A percentile compares a stretch with the other conserved stretches of the same genome.
phyloP scores from a whole-genome alignment of 305 asterid genomes.

The Ruellia speciosa region DNA sequence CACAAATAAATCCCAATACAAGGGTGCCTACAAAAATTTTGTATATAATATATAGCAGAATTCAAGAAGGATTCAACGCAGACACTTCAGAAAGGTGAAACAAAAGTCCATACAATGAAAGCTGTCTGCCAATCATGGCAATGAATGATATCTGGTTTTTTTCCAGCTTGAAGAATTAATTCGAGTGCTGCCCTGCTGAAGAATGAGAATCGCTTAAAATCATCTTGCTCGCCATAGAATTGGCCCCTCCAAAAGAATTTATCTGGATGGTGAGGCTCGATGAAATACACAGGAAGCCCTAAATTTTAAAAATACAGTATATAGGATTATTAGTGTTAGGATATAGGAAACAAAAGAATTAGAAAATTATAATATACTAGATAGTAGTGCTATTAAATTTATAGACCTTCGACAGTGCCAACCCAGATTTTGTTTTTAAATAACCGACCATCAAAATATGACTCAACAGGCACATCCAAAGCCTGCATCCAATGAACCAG shows the following conservation, averaged over 20 bases:
- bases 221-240: constrained; percentile 81
- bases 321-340: constrained; percentile 17
- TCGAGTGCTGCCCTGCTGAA: constrained; percentile 99
- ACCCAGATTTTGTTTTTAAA: constrained; percentile 85
- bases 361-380: neutral
- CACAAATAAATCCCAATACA: constrained; percentile 88
- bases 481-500: constrained; percentile 44
- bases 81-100: constrained; percentile 19
- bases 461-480: constrained; percentile 74
- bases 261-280: constrained; percentile 93
- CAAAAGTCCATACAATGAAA: constrained; percentile 55
- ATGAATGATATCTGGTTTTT: constrained; percentile 85
- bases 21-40: constrained; percentile 64
- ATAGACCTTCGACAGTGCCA: constrained; percentile 88
- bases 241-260: constrained; percentile 94
- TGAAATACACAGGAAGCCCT: constrained; percentile 96
- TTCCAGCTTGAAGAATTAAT: constrained; percentile 78
- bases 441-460: constrained; percentile 81
- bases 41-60: neutral
- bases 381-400: constrained; percentile 11
- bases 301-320: constrained; percentile 25
- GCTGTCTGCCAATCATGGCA: constrained; percentile 99
- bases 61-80: constrained; percentile 12
- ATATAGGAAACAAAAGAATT: constrained; percentile 16
- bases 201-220: constrained; percentile 94